Base-by-base conservation (phyloP, 345 rosid genomes). In the Eucalyptus globulus region DNA sequence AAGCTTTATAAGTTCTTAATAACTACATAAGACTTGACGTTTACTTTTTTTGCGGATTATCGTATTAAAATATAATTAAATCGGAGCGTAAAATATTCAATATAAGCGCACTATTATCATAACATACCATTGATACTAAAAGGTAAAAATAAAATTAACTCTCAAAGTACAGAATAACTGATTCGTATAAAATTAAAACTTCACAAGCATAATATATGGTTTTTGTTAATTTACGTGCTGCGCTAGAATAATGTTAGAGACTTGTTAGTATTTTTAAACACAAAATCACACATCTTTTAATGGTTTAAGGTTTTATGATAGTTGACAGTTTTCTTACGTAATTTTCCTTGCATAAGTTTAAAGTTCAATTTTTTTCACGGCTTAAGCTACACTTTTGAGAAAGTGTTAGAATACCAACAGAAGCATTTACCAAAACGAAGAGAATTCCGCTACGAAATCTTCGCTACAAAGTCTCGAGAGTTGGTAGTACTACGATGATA, bases 281-380 rank as follows among this genome's bases (percentile, higher is more conserved):
- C 6, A 56, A 56, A 56, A 56, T 56, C 1, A 4, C 29, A 0
- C 62, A 56, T 56, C 29, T n/a, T n/a, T n/a, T n/a, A n/a, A n/a
- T n/a, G 9, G 29, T 0, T 5, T 56, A 56, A 24, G 62, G 27
- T 5, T 56, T 56, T 24, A 24, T 0, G 14, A 10, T 56, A 56
- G 3, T 56, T 24, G 6, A 0, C 29, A 56, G 6, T 2, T 24
- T 56, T 26, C 29, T 26, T 26, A 10, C 1, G 13, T 24, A 10
- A 56, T 56, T 56, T 56, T 56, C 29, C 27, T 56, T 10, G 62
- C 29, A 56, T 24, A 56, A 56, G 62, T 56, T 26, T 56, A 10
- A 56, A 56, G 29, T 56, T 24, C 62, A 24, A 56, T 0, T 0
- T 56, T 56, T 56, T 56, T 56, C 26, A 53, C 58, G 62, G 62